Base-by-base conservation (phyloP, 1,284 basidiomycete genomes). In the Ustilago shanxiensis region DNA sequence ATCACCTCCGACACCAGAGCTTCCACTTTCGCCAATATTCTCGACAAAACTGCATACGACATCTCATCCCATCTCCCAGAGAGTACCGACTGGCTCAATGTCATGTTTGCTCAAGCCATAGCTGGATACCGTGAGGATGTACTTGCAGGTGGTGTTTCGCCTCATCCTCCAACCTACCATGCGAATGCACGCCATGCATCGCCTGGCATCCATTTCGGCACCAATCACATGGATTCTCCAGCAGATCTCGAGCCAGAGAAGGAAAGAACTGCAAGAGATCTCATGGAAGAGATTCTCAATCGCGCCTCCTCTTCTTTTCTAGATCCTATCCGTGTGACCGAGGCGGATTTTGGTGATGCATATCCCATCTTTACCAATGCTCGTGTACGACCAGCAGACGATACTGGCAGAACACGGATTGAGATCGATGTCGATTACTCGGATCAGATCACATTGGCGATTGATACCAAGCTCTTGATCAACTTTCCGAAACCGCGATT, bases 361-460 rank as follows among this genome's bases (percentile, higher is more conserved):
- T 90, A 87, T 64, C 89, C 89, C 0, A 70, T 88, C 28, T 85
- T 89, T 31, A 88, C 88, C 9, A 88, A 89, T 64, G 89, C 89
- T 16, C 83, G 89, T 24, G 88, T 90, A 20, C 82, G 89, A 20
- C 89, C 89, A 0, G 88, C 89, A 28, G 89, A 89, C 59, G 88
- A 87, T 9, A 86, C 87, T 22, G 89, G 89, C 16, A 83, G 87
- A 16, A 85, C 89, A 49, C 85, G 89, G 51, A 87, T 89, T 51
- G 89, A 90, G 80, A 86, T 90, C 24, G 89, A 90, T 73, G 74
- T 90, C 41, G 89, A 90, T 79, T 90, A 89, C 74, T 80, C 85
- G 14, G 89, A 90, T 77, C 86, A 87, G 9, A 84, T 89, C 33
- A 87, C 88, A 5, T 83, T 90, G 5, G 87, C 88, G 6, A 85